phyloP scores from a whole-genome alignment of 371 early-diverging fungal species.

The Apophysomyces sp. region DNA sequence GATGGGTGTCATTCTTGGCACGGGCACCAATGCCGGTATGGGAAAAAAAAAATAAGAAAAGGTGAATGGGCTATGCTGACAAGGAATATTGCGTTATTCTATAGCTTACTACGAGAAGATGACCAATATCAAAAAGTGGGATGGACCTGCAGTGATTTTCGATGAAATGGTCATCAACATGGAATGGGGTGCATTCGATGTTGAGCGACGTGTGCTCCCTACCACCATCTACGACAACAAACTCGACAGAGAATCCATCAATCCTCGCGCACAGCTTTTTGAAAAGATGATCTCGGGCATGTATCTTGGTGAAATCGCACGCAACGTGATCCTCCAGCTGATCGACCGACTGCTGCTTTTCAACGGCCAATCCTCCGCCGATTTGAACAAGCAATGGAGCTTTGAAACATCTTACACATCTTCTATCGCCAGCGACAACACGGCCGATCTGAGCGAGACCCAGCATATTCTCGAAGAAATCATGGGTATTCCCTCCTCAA shows the following conservation, averaged over 20 bases:
- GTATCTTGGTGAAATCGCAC: constrained; percentile 91
- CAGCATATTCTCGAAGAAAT: constrained; percentile 76
- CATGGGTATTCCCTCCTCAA: constrained; percentile 66
- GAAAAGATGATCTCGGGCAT: constrained; percentile 96
- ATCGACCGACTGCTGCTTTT: constrained; percentile 81
- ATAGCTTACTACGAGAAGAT: constrained; percentile 72
- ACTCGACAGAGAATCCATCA: constrained; percentile 78
- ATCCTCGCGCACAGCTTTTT: constrained; percentile 78
- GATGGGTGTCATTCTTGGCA: constrained; percentile 94
- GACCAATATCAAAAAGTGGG: constrained; percentile 44
- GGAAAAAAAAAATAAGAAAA: neutral
- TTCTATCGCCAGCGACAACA: constrained; percentile 78
- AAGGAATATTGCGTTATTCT: neutral
- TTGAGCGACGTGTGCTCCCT: constrained; percentile 69
- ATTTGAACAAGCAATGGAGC: constrained; percentile 67
- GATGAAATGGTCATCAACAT: constrained; percentile 90
- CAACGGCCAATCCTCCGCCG: constrained; percentile 61
- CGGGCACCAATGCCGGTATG: constrained; percentile 87
- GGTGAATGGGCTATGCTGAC: too few relatives aligned
- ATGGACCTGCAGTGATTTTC: constrained; percentile 23
- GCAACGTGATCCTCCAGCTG: constrained; percentile 74
- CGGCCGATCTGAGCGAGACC: constrained; percentile 66
- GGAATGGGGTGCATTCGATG: constrained; percentile 90
- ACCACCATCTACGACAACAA: constrained; percentile 81
- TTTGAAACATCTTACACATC: constrained; percentile 92